Evolutionary conservation across 1,284 basidiomycete species (phyloP).

Genomic region (Trichosporon sp.): DNA sequence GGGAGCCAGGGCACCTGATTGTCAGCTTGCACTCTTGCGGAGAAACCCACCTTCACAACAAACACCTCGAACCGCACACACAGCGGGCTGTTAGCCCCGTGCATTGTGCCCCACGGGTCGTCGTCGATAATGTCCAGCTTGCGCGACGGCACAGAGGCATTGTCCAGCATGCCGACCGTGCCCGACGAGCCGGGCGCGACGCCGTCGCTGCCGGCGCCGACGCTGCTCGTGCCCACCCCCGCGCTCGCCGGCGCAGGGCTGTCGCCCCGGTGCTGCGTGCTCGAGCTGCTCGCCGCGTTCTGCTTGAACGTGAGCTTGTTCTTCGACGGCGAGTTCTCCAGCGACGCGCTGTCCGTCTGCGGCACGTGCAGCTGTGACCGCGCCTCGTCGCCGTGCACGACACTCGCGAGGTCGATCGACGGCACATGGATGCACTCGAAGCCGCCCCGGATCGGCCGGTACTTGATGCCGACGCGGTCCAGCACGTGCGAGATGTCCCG

Average conservation of each 20-base stretch:
- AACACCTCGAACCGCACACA: slow-evolving; percentile 91
- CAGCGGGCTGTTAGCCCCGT: slow-evolving; percentile 59
- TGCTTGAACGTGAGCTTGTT: slow-evolving; percentile 16
- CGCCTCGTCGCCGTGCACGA: slow-evolving; percentile 51
- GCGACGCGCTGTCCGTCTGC: background rate
- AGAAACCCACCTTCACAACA: slow-evolving; percentile 73
- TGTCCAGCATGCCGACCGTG: slow-evolving; percentile 18
- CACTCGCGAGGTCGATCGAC: slow-evolving; percentile 78
- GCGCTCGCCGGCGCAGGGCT: background rate
- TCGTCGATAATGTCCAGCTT: slow-evolving; percentile 63
- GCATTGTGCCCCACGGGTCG: slow-evolving; percentile 41
- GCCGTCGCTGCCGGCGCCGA: slow-evolving; percentile 1
- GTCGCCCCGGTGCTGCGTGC: background rate
- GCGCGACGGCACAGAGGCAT: slow-evolving; percentile 4
- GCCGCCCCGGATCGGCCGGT: slow-evolving; percentile 81
- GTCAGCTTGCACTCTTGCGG: slow-evolving; percentile 4
- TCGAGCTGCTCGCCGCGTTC: slow-evolving; percentile 1
- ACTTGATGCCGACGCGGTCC: slow-evolving; percentile 89
- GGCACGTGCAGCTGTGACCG: slow-evolving; percentile 18
- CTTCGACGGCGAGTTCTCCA: slow-evolving; percentile 18
- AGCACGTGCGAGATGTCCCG: slow-evolving; percentile 79
- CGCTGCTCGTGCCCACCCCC: background rate
- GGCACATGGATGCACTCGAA: slow-evolving; percentile 96
- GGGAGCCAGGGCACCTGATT: slow-evolving; percentile 83
- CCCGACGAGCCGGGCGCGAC: slow-evolving; percentile 9